Evolutionary conservation across 1,284 basidiomycete genomes (phyloP).

Genomic region (Tylopilus sp.): DNA sequence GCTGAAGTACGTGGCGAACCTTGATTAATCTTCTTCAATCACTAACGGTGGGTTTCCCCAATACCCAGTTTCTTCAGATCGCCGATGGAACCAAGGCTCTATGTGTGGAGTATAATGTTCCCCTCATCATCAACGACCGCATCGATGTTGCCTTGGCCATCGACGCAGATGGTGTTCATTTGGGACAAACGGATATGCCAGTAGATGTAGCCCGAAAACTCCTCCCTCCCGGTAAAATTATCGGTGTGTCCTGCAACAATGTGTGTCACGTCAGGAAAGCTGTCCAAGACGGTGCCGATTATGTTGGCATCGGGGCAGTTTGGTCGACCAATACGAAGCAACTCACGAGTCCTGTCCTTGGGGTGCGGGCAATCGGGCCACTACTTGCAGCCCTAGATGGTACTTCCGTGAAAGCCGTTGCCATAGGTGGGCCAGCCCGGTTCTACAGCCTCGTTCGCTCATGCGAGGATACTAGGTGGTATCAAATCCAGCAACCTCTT

Average conservation of each 20-base stretch:
- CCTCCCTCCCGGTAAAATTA: slow-evolving; percentile 77
- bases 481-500: slow-evolving; percentile 83
- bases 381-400: slow-evolving; percentile 75
- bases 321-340: slow-evolving; percentile 83
- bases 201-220: slow-evolving; percentile 75
- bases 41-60: neutral
- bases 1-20: slow-evolving; percentile 66
- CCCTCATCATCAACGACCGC: slow-evolving; percentile 93
- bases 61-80: slow-evolving; percentile 81
- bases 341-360: slow-evolving; percentile 66
- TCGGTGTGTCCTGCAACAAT: slow-evolving; percentile 88
- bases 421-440: slow-evolving; percentile 72
- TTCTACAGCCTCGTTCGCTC: neutral
- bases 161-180: slow-evolving; percentile 84
- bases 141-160: slow-evolving; percentile 89
- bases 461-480: slow-evolving; percentile 66
- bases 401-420: slow-evolving; percentile 76
- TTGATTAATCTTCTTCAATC: neutral
- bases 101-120: slow-evolving; percentile 85
- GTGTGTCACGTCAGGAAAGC: slow-evolving; percentile 71
- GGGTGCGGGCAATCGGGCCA: slow-evolving; percentile 74
- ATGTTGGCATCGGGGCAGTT: slow-evolving; percentile 88
- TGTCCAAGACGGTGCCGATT: slow-evolving; percentile 76
- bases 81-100: slow-evolving; percentile 79
- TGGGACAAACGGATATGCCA: slow-evolving; percentile 94